Conservation (phyloP, 2,329 filamentous ascomycete species). For the Setomelanomma holmii region DNA sequence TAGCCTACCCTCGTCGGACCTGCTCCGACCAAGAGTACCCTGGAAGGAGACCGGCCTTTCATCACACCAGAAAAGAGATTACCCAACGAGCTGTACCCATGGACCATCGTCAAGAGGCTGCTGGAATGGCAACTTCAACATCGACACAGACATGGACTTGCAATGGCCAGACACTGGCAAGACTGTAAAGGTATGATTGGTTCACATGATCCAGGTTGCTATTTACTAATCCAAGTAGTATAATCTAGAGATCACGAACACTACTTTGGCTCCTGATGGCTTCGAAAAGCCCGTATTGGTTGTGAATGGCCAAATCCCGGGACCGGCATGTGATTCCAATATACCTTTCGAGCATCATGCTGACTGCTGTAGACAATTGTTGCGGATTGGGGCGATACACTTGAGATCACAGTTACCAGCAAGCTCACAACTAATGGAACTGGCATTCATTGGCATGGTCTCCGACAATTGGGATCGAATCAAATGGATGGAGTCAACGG, state of each 20-base stretch:
- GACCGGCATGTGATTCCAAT: constrained; percentile 49
- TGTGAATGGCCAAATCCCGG: constrained; percentile 57
- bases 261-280: constrained; percentile 56
- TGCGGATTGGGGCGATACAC: constrained; percentile 51
- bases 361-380: constrained; percentile 49
- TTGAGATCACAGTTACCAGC: constrained; percentile 49
- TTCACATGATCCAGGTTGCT: neutral
- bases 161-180: constrained; percentile 54
- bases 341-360: neutral
- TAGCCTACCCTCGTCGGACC: constrained; percentile 17
- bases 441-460: constrained; percentile 60
- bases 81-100: constrained; percentile 24
- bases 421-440: constrained; percentile 54
- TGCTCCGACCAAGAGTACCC: constrained; percentile 25
- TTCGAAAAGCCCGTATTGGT: constrained; percentile 49
- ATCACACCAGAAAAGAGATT: constrained; percentile 12
- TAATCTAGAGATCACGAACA: constrained; percentile 53
- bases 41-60: constrained; percentile 31
- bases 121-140: constrained; percentile 44
- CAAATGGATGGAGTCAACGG: constrained; percentile 57
- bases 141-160: constrained; percentile 54
- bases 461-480: constrained; percentile 52
- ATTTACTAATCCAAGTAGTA: constrained; percentile 47
- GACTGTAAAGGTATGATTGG: constrained; percentile 32
- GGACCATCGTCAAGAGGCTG: constrained; percentile 31